A percentile compares a stretch with the other conserved stretches of the same genome.
phyloP scores from a whole-genome alignment of 192 early-diverging fungal genomes.

The Lobosporangium transversale region DNA sequence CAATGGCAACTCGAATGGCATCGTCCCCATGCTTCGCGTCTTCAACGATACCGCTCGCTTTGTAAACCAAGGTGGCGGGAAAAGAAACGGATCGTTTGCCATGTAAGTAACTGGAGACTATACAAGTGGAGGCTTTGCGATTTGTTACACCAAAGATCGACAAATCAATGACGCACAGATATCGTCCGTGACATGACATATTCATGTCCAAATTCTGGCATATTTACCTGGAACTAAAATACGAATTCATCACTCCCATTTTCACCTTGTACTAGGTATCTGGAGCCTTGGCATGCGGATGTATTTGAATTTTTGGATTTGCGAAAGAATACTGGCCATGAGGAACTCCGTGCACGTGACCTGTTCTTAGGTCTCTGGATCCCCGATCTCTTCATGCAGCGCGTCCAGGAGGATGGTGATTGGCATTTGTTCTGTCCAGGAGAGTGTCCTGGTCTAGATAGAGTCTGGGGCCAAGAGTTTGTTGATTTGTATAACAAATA shows the following conservation, averaged over 20 bases:
- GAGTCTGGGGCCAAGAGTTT: slow-evolving; percentile 91
- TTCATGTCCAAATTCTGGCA: too few species aligned
- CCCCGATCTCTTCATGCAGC: slow-evolving; percentile 95
- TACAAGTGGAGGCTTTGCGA: too few species aligned
- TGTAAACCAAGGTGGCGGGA: slow-evolving; percentile 97
- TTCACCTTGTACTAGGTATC: slow-evolving; percentile 69
- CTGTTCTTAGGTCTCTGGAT: slow-evolving; percentile 97
- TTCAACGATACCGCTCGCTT: slow-evolving; percentile 98
- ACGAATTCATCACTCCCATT: too few species aligned
- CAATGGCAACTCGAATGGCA: slow-evolving; percentile 95
- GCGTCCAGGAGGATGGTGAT: slow-evolving; percentile 87
- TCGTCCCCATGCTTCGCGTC: slow-evolving; percentile 97
- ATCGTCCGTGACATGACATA: too few species aligned
- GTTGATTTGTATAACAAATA: slow-evolving; percentile 86
- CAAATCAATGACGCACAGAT: too few species aligned
- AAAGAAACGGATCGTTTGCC: slow-evolving; percentile 95
- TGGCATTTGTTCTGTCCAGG: slow-evolving; percentile 96
- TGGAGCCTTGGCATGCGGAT: slow-evolving; percentile 98
- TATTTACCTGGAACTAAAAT: too few species aligned
- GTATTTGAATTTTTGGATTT: slow-evolving; percentile 96
- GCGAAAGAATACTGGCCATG: slow-evolving; percentile 96
- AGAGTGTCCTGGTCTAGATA: slow-evolving; percentile 87
- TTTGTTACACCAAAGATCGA: too few species aligned
- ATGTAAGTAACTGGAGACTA: slow-evolving; percentile 73
- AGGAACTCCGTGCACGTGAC: slow-evolving; percentile 95